These are phyloP conservation scores for Boletus eberwhitei DNA, from an alignment of 768 basidiomycete genomes.

Conservation along the genomic window DNA sequence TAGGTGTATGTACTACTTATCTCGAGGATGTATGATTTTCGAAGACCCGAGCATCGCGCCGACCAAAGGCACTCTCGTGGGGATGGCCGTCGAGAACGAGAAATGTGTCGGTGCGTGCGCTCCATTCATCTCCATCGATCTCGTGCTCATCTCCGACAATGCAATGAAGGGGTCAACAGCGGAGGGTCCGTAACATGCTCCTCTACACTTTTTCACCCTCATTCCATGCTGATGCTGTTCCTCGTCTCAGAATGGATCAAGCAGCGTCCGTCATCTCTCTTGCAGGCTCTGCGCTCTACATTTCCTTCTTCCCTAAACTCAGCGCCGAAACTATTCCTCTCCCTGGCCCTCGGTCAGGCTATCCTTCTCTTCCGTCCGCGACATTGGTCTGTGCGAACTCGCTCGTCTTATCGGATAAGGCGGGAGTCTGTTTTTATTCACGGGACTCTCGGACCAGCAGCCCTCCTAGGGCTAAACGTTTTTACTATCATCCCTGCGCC, in stretches of 20 bases:
- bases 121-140: background rate
- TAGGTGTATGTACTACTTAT: too few relatives aligned
- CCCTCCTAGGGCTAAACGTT: background rate
- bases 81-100: constrained; percentile 82
- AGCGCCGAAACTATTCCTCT: constrained; percentile 65
- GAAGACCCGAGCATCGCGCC: constrained; percentile 15
- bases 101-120: constrained; percentile 61
- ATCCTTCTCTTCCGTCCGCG: constrained; percentile 24
- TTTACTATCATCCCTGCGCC: background rate
- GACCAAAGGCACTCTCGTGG: constrained; percentile 69
- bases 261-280: constrained; percentile 81
- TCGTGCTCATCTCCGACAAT: background rate
- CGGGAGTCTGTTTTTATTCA: too few relatives aligned
- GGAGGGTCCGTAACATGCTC: constrained; percentile 54
- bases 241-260: constrained; percentile 72
- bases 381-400: constrained; percentile 42
- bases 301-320: constrained; percentile 77
- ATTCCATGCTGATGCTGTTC: constrained; percentile 6
- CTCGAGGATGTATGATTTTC: constrained; percentile 35
- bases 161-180: constrained; percentile 58
- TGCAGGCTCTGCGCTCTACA: constrained; percentile 68
- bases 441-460: too few relatives aligned
- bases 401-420: constrained; percentile 78
- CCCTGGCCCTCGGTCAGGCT: constrained; percentile 33
- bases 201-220: background rate